Base-by-base conservation (phyloP, 1,284 basidiomycete genomes). In the Phellopilus nigrolimitatus region DNA sequence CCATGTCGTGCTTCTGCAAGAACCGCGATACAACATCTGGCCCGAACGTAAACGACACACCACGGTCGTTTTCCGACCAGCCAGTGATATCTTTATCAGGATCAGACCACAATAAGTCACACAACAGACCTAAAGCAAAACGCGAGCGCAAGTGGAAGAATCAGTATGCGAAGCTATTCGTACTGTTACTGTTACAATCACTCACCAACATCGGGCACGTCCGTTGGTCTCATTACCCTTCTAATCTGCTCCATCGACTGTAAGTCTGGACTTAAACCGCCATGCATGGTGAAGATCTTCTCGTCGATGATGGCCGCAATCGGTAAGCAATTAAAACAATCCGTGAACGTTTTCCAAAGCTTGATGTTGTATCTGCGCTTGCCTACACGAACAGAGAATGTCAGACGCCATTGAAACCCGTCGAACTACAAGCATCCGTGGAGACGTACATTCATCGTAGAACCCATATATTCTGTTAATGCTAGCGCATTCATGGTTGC, bases 191-290 rank as follows among this genome's bases (percentile, higher is more conserved):
- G 50, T 25, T 17, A 17, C 12, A 33, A 37, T 27, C 15, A 70
- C 82, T 61, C 59, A 91, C 94, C 95, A 58, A 94, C 97, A 72
- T 99, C 95, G 58, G 97, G 95, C 49, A 99, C 95, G 71, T 99
- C 95, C 54, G 95, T 99, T 34, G 95, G 97, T 73, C 95, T 79
- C 95, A 98, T 98, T 46, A 99, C 95, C 67, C 95, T 82, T 68
- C 97, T 81, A 76, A 99, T 99, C 77, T 99, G 95, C 72, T 99
- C 95, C 95, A 99, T 99, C 65, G 89, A 93, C 77, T 98, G 95
- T 58, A 99, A 76, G 72, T 98, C 95, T 46, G 97, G 95, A 70
- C 91, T 95, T 62, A 97, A 78, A 42, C 88, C 88, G 45, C 90
- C 89, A 63, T 95, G 91, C 89, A 91, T 91, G 46, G 91, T 95